These are phyloP conservation scores for Didymella glomerata DNA, from an alignment of 2,329 filamentous ascomycete species.

Conservation along the genomic window DNA sequence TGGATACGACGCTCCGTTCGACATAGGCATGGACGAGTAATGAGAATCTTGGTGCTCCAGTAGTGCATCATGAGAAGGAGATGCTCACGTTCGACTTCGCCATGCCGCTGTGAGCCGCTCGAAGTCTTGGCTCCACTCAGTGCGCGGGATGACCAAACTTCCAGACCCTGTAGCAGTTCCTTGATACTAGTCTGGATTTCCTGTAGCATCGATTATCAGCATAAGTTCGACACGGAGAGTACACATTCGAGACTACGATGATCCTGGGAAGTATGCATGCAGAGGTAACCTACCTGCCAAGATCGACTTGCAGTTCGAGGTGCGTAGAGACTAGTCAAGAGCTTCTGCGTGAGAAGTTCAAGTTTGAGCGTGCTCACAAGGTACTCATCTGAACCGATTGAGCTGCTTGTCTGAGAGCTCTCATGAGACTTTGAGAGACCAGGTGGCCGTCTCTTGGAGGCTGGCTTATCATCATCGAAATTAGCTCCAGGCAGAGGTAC, in stretches of 20 bases:
- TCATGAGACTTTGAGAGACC: background rate
- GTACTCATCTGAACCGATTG: constrained; percentile 10
- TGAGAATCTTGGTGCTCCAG: constrained; percentile 47
- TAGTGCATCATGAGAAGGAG: constrained; percentile 39
- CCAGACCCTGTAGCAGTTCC: constrained; percentile 40
- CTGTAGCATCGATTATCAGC: constrained; percentile 18
- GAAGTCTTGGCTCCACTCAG: constrained; percentile 9
- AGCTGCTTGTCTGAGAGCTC: background rate
- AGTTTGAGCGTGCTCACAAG: constrained; percentile 33
- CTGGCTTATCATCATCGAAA: background rate
- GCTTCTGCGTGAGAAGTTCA: constrained; percentile 45
- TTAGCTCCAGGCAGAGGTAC: constrained; percentile 37
- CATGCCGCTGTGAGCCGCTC: background rate
- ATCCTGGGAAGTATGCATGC: too few species aligned
- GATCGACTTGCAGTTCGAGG: constrained; percentile 43
- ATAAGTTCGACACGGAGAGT: background rate
- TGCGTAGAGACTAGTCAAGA: constrained; percentile 47
- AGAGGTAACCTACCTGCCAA: constrained; percentile 42
- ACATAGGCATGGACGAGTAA: constrained; percentile 50
- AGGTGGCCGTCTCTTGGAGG: background rate
- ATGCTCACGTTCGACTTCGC: constrained; percentile 25
- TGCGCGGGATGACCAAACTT: constrained; percentile 43
- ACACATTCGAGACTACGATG: too few species aligned
- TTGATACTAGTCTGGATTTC: constrained; percentile 45
- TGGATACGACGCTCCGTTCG: constrained; percentile 34